Percentiles rank a stretch among this genome's conserved stretches.
phyloP scores from a whole-genome alignment of 2,329 filamentous ascomycete species.

The Diaporthe longicolla region DNA sequence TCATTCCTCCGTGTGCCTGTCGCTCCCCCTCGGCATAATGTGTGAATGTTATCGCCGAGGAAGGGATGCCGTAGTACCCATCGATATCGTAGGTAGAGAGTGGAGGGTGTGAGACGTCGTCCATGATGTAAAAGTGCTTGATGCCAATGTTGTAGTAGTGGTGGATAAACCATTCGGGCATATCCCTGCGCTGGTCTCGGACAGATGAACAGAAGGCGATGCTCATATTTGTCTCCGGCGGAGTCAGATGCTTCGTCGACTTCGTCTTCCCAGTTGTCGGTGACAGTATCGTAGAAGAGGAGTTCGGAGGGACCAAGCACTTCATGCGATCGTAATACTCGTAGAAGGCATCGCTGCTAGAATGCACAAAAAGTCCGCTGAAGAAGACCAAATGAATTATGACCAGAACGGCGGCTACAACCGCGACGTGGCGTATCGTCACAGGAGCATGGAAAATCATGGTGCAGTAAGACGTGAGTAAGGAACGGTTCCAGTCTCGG shows the following conservation, averaged over 20 bases:
- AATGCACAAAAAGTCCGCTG: not conserved
- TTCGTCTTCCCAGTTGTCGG: not conserved
- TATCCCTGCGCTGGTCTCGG: constrained; percentile 40
- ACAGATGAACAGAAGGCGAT: constrained; percentile 37
- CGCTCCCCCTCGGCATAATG: constrained; percentile 15
- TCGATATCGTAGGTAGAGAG: constrained; percentile 29
- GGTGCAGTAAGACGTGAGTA: not conserved
- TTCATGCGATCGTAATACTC: constrained; percentile 20
- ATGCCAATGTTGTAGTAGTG: constrained; percentile 45
- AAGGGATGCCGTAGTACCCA: constrained; percentile 29
- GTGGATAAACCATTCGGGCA: constrained; percentile 43
- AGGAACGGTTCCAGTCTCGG: too few species aligned
- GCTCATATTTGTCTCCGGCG: constrained; percentile 16
- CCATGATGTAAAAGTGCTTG: constrained; percentile 43
- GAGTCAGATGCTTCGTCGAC: not conserved
- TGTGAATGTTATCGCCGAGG: constrained; percentile 14
- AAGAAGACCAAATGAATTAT: constrained; percentile 15
- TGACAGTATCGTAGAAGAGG: not conserved
- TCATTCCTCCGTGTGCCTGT: not conserved
- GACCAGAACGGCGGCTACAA: not conserved
- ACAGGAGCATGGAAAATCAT: constrained; percentile 22
- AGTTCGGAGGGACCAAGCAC: constrained; percentile 10
- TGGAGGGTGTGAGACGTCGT: constrained; percentile 43
- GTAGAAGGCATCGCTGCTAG: not conserved
- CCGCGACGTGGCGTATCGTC: constrained; percentile 5